These are phyloP conservation scores for Clohesyomyces aquaticus DNA, from an alignment of 495 filamentous ascomycete genomes.

Conservation along the genomic window DNA sequence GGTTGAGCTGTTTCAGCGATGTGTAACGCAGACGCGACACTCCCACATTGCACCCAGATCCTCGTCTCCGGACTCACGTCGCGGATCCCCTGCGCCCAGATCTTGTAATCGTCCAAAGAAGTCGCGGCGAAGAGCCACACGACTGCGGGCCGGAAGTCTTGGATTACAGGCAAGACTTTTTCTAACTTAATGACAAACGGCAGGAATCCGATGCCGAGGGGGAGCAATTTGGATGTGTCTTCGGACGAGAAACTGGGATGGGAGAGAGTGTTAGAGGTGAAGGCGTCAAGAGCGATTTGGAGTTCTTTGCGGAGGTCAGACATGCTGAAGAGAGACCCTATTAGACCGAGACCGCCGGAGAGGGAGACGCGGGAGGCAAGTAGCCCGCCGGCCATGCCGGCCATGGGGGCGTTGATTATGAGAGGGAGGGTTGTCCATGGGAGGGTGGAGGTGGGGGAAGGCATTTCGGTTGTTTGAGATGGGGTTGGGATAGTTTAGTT, in stretches of 20 bases:
- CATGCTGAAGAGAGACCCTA: constrained; percentile 44
- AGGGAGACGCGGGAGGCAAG: constrained; percentile 63
- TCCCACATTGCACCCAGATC: constrained; percentile 72
- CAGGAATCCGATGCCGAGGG: constrained; percentile 67
- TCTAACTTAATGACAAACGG: constrained; percentile 58
- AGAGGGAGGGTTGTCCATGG: constrained; percentile 67
- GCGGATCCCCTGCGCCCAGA: constrained; percentile 60
- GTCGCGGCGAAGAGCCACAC: constrained; percentile 72
- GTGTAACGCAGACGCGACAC: constrained; percentile 58
- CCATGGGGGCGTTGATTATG: constrained; percentile 73
- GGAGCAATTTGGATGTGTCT: constrained; percentile 49
- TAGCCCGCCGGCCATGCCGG: constrained; percentile 63
- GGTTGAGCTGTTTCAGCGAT: constrained; percentile 50
- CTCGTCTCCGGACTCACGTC: constrained; percentile 52
- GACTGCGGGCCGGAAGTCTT: constrained; percentile 60
- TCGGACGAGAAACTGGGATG: constrained; percentile 11
- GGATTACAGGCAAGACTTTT: constrained; percentile 50
- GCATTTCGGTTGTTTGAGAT: constrained; percentile 3
- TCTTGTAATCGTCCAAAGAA: constrained; percentile 53
- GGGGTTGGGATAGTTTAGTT: too few species aligned
- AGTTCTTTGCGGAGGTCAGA: constrained; percentile 35
- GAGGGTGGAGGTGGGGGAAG: constrained; percentile 4
- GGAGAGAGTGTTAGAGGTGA: constrained; percentile 1
- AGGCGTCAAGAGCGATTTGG: constrained; percentile 27
- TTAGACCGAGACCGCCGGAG: constrained; percentile 59